Percentiles rank a stretch among this genome's conserved stretches.
phyloP scores from a whole-genome alignment of 2,329 filamentous ascomycete genomes.

The Colletotrichum sp. region DNA sequence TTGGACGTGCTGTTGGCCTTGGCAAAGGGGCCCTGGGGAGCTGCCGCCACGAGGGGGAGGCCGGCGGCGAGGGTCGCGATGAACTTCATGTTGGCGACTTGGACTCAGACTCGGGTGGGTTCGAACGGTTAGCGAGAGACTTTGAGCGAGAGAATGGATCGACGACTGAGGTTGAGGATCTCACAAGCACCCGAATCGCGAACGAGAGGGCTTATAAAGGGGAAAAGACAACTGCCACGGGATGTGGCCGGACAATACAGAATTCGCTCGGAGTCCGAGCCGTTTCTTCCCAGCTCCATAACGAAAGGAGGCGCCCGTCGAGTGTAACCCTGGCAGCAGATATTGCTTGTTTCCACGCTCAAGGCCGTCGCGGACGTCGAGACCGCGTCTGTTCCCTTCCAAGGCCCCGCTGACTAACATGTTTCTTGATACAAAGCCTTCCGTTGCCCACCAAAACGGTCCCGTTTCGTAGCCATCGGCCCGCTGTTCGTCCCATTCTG shows the following conservation, averaged over 20 bases:
- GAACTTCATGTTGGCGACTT: not conserved
- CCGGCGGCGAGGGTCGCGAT: conserved; percentile 2
- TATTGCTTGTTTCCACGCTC: not conserved
- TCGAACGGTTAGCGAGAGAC: not conserved
- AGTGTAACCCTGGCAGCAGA: not conserved
- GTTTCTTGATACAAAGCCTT: not conserved
- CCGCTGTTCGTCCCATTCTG: conserved; percentile 7
- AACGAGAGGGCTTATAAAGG: not conserved
- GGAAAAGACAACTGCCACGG: not conserved
- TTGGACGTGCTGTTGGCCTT: not conserved
- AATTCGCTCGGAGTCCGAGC: conserved; percentile 9
- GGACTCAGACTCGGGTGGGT: not conserved
- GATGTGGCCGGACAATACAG: not conserved
- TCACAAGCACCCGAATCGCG: not conserved
- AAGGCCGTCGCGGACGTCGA: not conserved
- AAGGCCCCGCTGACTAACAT: not conserved
- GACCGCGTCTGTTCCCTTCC: not conserved
- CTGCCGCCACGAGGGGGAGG: conserved; percentile 10
- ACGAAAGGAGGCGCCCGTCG: not conserved
- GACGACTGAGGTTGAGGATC: not conserved
- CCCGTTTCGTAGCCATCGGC: not conserved
- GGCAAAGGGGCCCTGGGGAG: not conserved
- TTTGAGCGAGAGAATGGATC: not conserved
- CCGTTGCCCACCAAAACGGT: not conserved
- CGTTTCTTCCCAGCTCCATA: not conserved